A percentile compares a stretch with the other conserved stretches of the same genome.
phyloP scores from a whole-genome alignment of 805 yeast species.

The Kodamaea fukazawae region DNA sequence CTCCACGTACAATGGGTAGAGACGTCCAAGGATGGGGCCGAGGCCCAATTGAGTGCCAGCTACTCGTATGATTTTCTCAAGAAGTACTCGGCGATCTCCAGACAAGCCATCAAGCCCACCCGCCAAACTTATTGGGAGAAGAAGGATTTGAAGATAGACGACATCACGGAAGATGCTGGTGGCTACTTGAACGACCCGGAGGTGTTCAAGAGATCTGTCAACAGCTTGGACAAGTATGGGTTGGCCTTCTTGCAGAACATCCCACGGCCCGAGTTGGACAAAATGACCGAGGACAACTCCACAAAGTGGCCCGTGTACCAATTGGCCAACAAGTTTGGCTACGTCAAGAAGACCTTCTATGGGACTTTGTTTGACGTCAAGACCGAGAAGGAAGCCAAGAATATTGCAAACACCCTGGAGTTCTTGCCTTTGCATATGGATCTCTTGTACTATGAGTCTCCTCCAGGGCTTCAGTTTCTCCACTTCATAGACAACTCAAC shows the following conservation, averaged over 20 bases:
- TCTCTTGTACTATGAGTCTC: constrained; percentile 70
- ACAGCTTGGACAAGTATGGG: constrained; percentile 54
- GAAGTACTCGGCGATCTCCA: constrained; percentile 35
- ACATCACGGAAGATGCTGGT: constrained; percentile 24
- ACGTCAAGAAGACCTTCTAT: constrained; percentile 67
- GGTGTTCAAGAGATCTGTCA: constrained; percentile 38
- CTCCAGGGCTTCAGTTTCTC: constrained; percentile 73
- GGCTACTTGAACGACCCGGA: constrained; percentile 32
- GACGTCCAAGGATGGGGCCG: constrained; percentile 19
- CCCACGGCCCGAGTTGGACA: constrained; percentile 38
- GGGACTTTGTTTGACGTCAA: constrained; percentile 70
- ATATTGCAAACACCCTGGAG: constrained; percentile 66
- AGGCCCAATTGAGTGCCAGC: constrained; percentile 14
- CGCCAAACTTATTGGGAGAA: constrained; percentile 44
- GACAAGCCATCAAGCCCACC: constrained; percentile 34
- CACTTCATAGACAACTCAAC: constrained; percentile 58
- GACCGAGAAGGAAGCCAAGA: constrained; percentile 48
- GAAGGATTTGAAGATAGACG: constrained; percentile 17
- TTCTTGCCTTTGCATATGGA: constrained; percentile 78
- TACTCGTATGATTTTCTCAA: constrained; percentile 49
- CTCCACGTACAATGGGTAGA: constrained; percentile 43
- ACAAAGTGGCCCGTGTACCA: constrained; percentile 37
- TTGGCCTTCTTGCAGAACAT: constrained; percentile 51
- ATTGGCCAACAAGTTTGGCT: constrained; percentile 56
- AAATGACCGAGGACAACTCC: constrained; percentile 42